phyloP scores from a whole-genome alignment of 306 rosid genomes.

The Aeschynomene evenia region DNA sequence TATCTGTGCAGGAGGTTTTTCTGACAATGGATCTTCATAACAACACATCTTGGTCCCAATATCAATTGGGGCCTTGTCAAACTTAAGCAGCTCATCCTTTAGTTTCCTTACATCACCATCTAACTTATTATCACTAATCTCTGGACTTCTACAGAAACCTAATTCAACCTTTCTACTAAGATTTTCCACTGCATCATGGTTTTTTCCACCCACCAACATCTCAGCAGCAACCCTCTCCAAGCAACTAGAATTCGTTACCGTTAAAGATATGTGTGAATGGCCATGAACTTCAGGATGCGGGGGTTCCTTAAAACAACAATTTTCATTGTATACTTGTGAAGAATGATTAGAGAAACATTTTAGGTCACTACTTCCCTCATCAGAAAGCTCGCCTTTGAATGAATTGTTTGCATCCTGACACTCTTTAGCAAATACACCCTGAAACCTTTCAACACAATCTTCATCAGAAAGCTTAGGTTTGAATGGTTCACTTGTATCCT shows the following conservation, averaged over 20 bases:
- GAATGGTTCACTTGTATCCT: slow-evolving; percentile 39
- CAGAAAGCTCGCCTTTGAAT: slow-evolving; percentile 50
- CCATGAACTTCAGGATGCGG: slow-evolving; percentile 43
- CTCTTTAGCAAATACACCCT: slow-evolving; percentile 23
- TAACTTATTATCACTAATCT: slow-evolving; percentile 47
- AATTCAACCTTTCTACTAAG: slow-evolving; percentile 43
- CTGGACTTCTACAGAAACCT: slow-evolving; percentile 47
- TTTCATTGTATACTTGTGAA: slow-evolving; percentile 33
- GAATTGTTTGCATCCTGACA: slow-evolving; percentile 36
- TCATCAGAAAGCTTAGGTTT: slow-evolving; percentile 54
- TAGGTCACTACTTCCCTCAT: slow-evolving; percentile 45
- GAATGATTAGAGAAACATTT: slow-evolving; percentile 39
- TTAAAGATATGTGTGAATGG: slow-evolving; percentile 46
- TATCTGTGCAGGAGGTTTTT: slow-evolving; percentile 42
- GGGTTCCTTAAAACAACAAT: slow-evolving; percentile 41
- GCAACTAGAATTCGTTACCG: slow-evolving; percentile 52
- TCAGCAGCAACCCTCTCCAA: slow-evolving; percentile 47
- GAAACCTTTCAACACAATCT: slow-evolving; percentile 36
- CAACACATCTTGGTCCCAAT: slow-evolving; percentile 37
- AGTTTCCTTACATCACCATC: slow-evolving; percentile 43
- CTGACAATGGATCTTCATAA: slow-evolving; percentile 46
- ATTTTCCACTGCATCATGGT: slow-evolving; percentile 43
- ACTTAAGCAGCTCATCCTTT: slow-evolving; percentile 43
- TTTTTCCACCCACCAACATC: slow-evolving; percentile 38
- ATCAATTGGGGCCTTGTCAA: slow-evolving; percentile 41